Evolutionary conservation across 176 grass and related monocot species (phyloP).

Genomic region (Cenchrus purpureus): DNA sequence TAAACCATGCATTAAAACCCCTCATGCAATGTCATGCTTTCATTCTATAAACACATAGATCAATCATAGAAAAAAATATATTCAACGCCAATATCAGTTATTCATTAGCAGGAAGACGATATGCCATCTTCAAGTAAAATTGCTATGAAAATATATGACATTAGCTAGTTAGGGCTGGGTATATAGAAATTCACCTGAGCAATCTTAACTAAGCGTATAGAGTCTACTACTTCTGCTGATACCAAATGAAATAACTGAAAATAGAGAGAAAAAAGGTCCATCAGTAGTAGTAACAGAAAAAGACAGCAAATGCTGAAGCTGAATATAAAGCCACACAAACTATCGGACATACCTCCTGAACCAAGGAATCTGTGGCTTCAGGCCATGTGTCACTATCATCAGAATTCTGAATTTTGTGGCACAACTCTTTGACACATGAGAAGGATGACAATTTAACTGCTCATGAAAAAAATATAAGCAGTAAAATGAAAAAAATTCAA

Average conservation of each 20-base stretch:
- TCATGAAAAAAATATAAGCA: conserved; percentile 36
- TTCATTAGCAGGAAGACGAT: conserved; percentile 18
- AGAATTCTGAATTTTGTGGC: conserved; percentile 60
- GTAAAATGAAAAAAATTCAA: conserved; percentile 30
- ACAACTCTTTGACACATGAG: conserved; percentile 85
- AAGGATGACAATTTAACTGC: conserved; percentile 91
- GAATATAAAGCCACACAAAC: conserved; percentile 29
- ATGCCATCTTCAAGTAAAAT: conserved; percentile 8
- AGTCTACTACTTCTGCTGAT: conserved; percentile 68
- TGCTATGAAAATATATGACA: conserved; percentile 8
- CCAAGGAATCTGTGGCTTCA: conserved; percentile 53
- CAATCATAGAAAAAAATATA: not conserved
- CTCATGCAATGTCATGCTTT: not conserved
- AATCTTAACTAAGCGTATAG: conserved; percentile 78
- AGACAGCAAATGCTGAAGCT: conserved; percentile 23
- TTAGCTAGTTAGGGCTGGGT: not conserved
- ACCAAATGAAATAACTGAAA: conserved; percentile 81
- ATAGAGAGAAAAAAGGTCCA: conserved; percentile 23
- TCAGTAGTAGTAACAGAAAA: conserved; percentile 50
- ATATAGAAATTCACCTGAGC: conserved; percentile 65
- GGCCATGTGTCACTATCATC: conserved; percentile 44
- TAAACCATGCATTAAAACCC: not conserved
- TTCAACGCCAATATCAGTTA: conserved; percentile 9
- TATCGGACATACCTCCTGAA: conserved; percentile 68
- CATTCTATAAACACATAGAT: conserved; percentile 12